phyloP scores from a whole-genome alignment of 2,329 filamentous ascomycete genomes.

The Setomelanomma holmii region DNA sequence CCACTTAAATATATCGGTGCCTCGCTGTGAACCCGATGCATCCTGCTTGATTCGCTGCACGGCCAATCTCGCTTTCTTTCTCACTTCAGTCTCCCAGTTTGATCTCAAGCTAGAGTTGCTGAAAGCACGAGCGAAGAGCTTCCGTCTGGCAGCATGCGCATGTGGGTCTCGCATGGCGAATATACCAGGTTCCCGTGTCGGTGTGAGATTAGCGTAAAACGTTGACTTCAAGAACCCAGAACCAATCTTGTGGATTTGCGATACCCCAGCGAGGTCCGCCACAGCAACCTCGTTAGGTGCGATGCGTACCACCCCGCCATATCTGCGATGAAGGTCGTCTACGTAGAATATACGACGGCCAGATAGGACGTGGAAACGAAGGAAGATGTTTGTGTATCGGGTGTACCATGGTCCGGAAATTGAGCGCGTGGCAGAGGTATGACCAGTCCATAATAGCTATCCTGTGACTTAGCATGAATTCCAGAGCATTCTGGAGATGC shows the following conservation, averaged over 20 bases:
- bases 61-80: constrained; percentile 41
- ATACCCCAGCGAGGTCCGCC: constrained; percentile 26
- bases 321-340: constrained; percentile 43
- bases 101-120: constrained; percentile 44
- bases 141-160: constrained; percentile 45
- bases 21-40: constrained; percentile 21
- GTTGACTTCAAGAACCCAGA: constrained; percentile 51
- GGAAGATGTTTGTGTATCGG: constrained; percentile 35
- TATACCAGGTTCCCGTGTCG: constrained; percentile 35
- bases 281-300: constrained; percentile 32
- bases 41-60: constrained; percentile 40
- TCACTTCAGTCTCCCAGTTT: constrained; percentile 47
- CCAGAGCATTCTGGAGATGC: background rate
- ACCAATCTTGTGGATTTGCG: constrained; percentile 45
- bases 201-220: constrained; percentile 47
- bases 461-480: background rate
- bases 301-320: constrained; percentile 37
- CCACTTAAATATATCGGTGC: constrained; percentile 48
- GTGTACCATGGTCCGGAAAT: constrained; percentile 42
- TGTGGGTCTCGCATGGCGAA: constrained; percentile 49
- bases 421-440: constrained; percentile 13
- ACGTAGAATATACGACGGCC: constrained; percentile 50
- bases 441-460: constrained; percentile 3
- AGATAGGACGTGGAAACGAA: constrained; percentile 46
- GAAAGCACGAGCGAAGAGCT: constrained; percentile 48